phyloP scores from a whole-genome alignment of 305 asterid species.

The Salvia sclarea region DNA sequence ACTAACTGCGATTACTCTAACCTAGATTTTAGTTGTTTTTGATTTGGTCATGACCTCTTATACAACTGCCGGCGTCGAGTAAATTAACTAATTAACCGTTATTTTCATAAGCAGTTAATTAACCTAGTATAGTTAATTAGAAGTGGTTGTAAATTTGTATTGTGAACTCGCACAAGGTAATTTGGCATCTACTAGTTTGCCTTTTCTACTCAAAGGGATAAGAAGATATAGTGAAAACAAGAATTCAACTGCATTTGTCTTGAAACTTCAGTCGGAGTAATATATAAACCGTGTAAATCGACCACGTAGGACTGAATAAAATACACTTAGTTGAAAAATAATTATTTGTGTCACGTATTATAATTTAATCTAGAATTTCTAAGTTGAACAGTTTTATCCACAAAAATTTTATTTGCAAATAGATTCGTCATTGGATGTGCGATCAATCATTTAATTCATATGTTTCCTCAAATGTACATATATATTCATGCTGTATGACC shows the following conservation, averaged over 20 bases:
- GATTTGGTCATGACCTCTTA: not conserved
- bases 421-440: too few species aligned
- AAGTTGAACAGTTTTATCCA: not conserved
- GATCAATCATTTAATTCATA: too few species aligned
- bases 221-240: not conserved
- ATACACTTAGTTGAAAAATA: too few species aligned
- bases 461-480: too few species aligned
- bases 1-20: conserved; percentile 15
- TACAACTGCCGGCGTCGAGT: conserved; percentile 30
- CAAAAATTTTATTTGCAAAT: too few species aligned
- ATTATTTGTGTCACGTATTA: not conserved
- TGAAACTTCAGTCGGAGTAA: not conserved
- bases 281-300: not conserved
- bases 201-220: conserved; percentile 3
- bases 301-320: not conserved
- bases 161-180: conserved; percentile 6
- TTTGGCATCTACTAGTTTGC: conserved; percentile 14
- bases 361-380: not conserved
- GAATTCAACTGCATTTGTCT: not conserved
- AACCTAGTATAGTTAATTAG: not conserved
- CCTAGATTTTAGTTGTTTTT: not conserved
- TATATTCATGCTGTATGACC: too few species aligned
- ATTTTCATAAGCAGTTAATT: not conserved
- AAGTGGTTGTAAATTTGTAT: not conserved
- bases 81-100: conserved; percentile 4